Percentiles rank a stretch among this genome's conserved stretches.
Conservation (phyloP, 1,139 yeast genomes). For the Blastobotrys proliferans region DNA sequence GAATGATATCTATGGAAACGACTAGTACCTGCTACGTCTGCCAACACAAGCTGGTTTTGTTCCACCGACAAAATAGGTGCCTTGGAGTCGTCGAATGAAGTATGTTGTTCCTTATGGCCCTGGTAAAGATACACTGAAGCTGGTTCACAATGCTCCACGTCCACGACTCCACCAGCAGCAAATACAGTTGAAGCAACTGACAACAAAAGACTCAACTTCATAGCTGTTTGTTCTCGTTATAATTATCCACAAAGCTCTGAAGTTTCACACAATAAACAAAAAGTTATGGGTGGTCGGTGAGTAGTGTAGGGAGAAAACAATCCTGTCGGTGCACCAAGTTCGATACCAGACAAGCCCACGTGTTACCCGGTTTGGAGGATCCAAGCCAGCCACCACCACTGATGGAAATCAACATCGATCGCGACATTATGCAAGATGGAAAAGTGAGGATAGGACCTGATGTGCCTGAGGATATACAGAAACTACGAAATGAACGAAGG, state of each 20-base stretch:
- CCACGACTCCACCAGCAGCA: slow-evolving; percentile 4
- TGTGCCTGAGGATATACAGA: slow-evolving; percentile 16
- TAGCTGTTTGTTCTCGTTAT: no score
- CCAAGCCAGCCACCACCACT: no score
- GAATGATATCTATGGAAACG: slow-evolving; percentile 18
- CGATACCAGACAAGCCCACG: no score
- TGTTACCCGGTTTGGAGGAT: neutral
- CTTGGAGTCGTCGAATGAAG: slow-evolving; percentile 7
- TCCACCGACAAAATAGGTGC: slow-evolving; percentile 18
- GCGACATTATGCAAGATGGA: no score
- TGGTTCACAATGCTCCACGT: slow-evolving; percentile 9
- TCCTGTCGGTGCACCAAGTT: no score
- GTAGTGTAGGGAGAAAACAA: no score
- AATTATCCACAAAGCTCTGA: no score
- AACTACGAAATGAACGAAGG: slow-evolving; percentile 8
- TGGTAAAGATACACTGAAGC: slow-evolving; percentile 15
- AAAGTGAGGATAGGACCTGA: slow-evolving; percentile 13
- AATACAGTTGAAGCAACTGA: neutral
- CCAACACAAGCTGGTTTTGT: slow-evolving; percentile 28
- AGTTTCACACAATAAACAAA: no score
- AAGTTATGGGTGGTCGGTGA: no score
- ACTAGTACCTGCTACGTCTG: slow-evolving; percentile 26
- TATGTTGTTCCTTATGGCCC: slow-evolving; percentile 9
- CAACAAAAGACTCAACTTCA: no score
- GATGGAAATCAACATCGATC: no score